Percentiles rank a stretch among this genome's conserved stretches.
Evolutionary conservation across 768 basidiomycete species (phyloP).

Genomic region (Phaeotremella skinneri): DNA sequence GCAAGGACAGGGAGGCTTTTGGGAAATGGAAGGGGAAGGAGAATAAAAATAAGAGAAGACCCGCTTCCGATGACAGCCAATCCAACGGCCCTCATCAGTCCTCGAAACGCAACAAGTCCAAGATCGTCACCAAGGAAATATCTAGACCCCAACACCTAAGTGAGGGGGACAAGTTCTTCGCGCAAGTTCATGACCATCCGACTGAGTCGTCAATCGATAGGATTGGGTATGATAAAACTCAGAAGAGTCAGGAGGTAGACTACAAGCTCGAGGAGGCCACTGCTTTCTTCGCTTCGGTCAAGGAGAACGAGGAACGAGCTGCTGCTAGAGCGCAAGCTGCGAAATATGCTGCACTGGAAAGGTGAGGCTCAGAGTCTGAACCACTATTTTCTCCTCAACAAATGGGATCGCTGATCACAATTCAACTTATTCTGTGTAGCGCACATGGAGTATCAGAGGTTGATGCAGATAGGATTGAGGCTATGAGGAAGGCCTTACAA

Average conservation of each 20-base stretch:
- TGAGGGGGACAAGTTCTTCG: slow-evolving; percentile 1
- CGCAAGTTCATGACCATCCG: not conserved
- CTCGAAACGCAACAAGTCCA: too few species aligned
- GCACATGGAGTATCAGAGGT: not conserved
- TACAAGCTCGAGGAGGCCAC: not conserved
- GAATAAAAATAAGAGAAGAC: too few species aligned
- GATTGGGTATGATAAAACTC: too few species aligned
- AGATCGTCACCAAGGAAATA: not conserved
- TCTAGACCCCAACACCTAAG: not conserved
- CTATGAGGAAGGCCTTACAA: slow-evolving; percentile 2
- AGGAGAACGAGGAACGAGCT: not conserved
- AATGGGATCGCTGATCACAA: slow-evolving; percentile 6
- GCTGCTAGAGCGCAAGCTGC: not conserved
- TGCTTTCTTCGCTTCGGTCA: not conserved
- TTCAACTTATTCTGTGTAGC: not conserved
- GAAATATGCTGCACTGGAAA: not conserved
- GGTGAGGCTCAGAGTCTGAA: not conserved
- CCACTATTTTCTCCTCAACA: not conserved
- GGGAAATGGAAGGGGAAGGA: too few species aligned
- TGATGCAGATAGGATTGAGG: slow-evolving; percentile 5
- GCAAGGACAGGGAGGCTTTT: too few species aligned
- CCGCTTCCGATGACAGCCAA: too few species aligned
- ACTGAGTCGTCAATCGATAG: too few species aligned
- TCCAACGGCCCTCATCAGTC: too few species aligned
- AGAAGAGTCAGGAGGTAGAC: not conserved